phyloP scores from a whole-genome alignment of 345 rosid genomes.

The Turnera subulata region DNA sequence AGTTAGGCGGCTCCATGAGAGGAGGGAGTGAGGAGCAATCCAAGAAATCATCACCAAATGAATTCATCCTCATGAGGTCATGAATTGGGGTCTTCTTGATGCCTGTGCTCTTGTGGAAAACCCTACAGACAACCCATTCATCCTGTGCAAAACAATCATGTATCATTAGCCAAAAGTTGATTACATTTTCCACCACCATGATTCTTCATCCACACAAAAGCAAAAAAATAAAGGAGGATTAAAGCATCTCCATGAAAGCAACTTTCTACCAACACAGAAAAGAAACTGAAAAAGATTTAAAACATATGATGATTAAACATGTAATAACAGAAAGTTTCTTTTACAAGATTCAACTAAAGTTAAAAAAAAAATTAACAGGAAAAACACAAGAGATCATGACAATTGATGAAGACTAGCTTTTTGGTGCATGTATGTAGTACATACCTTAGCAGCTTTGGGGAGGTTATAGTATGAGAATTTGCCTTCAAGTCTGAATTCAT shows the following conservation, averaged over 20 bases:
- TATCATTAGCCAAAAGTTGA: not conserved
- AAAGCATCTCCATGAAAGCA: slow-evolving; percentile 24
- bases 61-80: slow-evolving; percentile 31
- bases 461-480: slow-evolving; percentile 65
- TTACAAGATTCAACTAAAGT: not conserved
- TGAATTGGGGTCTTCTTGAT: slow-evolving; percentile 39
- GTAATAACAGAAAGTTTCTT: slow-evolving; percentile 2
- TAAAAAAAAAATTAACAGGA: not conserved
- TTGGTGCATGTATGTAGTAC: too few relatives aligned
- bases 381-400: not conserved
- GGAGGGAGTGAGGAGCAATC: slow-evolving; percentile 52
- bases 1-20: slow-evolving; percentile 34
- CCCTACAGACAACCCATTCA: slow-evolving; percentile 97
- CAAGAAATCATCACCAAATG: slow-evolving; percentile 45
- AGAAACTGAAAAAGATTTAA: slow-evolving; percentile 8
- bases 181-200: slow-evolving; percentile 2
- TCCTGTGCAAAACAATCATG: slow-evolving; percentile 41
- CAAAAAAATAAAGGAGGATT: slow-evolving; percentile 8
- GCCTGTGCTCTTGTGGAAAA: slow-evolving; percentile 74
- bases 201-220: slow-evolving; percentile 34
- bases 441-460: slow-evolving; percentile 66
- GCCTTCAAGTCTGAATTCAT: slow-evolving; percentile 90
- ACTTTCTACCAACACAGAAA: slow-evolving; percentile 31
- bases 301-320: not conserved
- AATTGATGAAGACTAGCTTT: not conserved